Percentiles rank a stretch among this genome's conserved stretches.
Evolutionary conservation across 2,329 filamentous ascomycete species (phyloP).

Genomic region (Colletotrichum nymphaeae): DNA sequence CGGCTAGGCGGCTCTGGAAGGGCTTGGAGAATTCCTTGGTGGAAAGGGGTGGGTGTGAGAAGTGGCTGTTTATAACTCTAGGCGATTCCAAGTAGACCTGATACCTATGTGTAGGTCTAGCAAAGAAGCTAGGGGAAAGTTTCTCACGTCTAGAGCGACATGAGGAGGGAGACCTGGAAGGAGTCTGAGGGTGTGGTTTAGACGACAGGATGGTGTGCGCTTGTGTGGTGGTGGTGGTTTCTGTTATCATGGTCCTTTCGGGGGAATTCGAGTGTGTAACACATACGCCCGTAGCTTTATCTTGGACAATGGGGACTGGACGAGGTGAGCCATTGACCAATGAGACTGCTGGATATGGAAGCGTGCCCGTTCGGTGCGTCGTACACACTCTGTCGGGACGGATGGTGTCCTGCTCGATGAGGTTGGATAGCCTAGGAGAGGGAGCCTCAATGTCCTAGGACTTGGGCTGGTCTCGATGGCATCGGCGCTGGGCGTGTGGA

Average conservation of each 20-base stretch:
- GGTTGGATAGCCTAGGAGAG: not conserved
- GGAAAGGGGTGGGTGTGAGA: not conserved
- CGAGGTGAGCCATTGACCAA: not conserved
- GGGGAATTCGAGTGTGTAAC: not conserved
- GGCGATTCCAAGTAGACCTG: not conserved
- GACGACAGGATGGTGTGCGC: not conserved
- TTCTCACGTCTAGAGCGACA: not conserved
- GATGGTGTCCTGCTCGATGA: not conserved
- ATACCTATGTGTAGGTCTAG: not conserved
- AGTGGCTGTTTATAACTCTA: too few relatives aligned
- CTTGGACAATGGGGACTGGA: not conserved
- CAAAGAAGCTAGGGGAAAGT: not conserved
- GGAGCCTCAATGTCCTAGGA: not conserved
- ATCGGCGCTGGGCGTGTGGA: not conserved
- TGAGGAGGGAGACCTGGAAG: not conserved
- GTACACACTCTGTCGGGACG: not conserved
- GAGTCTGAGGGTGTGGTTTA: not conserved
- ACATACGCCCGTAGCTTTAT: not conserved
- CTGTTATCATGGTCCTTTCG: not conserved
- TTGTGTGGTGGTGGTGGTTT: not conserved
- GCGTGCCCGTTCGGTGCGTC: not conserved
- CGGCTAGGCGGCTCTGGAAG: constrained; percentile 1
- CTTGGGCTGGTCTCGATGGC: not conserved
- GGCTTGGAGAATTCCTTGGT: not conserved
- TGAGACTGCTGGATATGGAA: not conserved